phyloP scores from a whole-genome alignment of 495 filamentous ascomycete species.

The Lindgomyces ingoldianus region DNA sequence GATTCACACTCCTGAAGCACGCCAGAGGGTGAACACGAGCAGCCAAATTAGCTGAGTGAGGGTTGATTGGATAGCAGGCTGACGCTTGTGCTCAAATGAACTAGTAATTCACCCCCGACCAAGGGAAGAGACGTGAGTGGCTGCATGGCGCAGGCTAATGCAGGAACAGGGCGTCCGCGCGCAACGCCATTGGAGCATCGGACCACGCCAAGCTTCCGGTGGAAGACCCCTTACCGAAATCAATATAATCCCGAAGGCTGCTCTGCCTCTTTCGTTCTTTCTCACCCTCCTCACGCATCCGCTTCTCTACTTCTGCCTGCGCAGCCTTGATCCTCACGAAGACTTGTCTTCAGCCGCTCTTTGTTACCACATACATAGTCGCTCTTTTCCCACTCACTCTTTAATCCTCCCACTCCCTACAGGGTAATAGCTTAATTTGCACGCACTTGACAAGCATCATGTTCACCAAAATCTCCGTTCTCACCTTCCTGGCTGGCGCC shows the following conservation, averaged over 20 bases:
- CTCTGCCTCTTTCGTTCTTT: conserved; percentile 18
- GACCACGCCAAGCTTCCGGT: background rate
- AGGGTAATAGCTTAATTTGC: conserved; percentile 31
- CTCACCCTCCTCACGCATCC: conserved; percentile 18
- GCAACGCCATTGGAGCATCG: conserved; percentile 3
- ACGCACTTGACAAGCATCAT: conserved; percentile 27
- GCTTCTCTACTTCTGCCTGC: conserved; percentile 14
- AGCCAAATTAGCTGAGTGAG: conserved; percentile 3
- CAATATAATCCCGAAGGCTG: conserved; percentile 13
- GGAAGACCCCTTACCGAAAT: background rate
- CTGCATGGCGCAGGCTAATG: conserved; percentile 4
- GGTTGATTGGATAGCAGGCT: conserved; percentile 1
- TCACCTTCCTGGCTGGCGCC: conserved; percentile 52
- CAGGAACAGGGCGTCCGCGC: conserved; percentile 26
- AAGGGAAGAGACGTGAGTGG: background rate
- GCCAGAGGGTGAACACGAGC: conserved; percentile 13
- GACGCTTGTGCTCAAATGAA: background rate
- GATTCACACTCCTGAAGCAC: conserved; percentile 16
- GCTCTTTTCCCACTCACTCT: conserved; percentile 10
- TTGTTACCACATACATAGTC: conserved; percentile 12
- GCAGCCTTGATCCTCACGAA: conserved; percentile 17
- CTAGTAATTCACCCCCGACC: background rate
- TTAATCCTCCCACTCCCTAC: background rate
- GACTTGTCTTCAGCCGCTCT: conserved; percentile 39
- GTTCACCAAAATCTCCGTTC: conserved; percentile 47